Conservation (phyloP, 1,284 basidiomycete genomes). For the Melampsora americana region DNA sequence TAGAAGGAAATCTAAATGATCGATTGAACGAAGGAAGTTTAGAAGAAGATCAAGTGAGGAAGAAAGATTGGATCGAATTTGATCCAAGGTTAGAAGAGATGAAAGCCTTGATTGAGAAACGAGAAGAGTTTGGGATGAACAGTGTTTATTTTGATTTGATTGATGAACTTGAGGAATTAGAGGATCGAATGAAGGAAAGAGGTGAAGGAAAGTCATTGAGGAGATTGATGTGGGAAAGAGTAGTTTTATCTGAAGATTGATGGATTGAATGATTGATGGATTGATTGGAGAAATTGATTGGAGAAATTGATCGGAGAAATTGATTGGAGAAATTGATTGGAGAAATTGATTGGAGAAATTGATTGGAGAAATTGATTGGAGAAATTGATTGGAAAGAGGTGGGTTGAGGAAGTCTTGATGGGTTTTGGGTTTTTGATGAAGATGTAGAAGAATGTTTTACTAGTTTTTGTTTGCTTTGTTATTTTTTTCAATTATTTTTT, state of each 20-base stretch:
- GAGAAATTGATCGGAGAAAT: not conserved
- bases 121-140: slow-evolving; percentile 11
- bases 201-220: slow-evolving; percentile 10
- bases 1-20: too few species aligned
- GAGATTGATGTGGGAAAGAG: not conserved
- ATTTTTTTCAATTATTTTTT: too few species aligned
- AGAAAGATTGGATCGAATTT: slow-evolving; percentile 42
- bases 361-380: too few species aligned
- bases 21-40: not conserved
- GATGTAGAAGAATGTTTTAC: too few species aligned
- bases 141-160: slow-evolving; percentile 29
- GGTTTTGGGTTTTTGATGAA: too few species aligned
- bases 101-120: slow-evolving; percentile 12
- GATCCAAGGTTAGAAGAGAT: slow-evolving; percentile 39
- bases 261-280: too few species aligned
- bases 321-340: too few species aligned
- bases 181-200: slow-evolving; percentile 26
- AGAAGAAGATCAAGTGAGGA: slow-evolving; percentile 6
- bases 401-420: too few species aligned
- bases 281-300: not conserved
- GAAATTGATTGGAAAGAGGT: too few species aligned
- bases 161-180: slow-evolving; percentile 32
- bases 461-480: too few species aligned
- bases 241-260: not conserved
- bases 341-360: too few species aligned